phyloP scores from a whole-genome alignment of 257 asterid species.

The Solanum clarkiae region DNA sequence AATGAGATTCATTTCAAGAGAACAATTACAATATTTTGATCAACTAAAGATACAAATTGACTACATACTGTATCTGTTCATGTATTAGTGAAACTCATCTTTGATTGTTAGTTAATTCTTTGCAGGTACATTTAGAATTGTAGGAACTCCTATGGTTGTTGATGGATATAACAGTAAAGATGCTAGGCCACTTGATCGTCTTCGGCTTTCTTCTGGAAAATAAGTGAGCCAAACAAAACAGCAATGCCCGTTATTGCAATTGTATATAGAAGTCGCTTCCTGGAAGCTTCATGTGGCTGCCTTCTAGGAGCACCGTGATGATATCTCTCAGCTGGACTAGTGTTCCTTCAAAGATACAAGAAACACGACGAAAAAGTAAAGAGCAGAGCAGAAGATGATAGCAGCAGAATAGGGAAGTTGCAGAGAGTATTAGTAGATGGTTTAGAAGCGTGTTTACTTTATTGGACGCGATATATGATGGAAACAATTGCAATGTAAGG shows the following conservation, averaged over 20 bases:
- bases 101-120: background rate
- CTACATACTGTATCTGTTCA: background rate
- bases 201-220: conserved; percentile 67
- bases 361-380: background rate
- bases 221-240: conserved; percentile 76
- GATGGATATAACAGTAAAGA: background rate
- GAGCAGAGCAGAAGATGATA: background rate
- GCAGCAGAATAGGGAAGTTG: background rate
- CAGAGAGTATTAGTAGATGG: background rate
- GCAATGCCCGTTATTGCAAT: conserved; percentile 89
- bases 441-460: background rate
- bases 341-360: conserved; percentile 30
- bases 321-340: conserved; percentile 50
- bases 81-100: background rate
- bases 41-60: background rate
- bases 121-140: background rate
- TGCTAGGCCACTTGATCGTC: conserved; percentile 25
- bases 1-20: background rate
- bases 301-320: conserved; percentile 51
- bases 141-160: background rate
- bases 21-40: background rate
- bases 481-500: background rate
- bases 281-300: conserved; percentile 52
- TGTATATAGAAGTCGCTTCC: conserved; percentile 56
- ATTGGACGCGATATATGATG: background rate